Evolutionary conservation across 345 rosid genomes (phyloP), one percentile per base, ranked within the genome.

Genomic region (Camelina sativa): DNA sequence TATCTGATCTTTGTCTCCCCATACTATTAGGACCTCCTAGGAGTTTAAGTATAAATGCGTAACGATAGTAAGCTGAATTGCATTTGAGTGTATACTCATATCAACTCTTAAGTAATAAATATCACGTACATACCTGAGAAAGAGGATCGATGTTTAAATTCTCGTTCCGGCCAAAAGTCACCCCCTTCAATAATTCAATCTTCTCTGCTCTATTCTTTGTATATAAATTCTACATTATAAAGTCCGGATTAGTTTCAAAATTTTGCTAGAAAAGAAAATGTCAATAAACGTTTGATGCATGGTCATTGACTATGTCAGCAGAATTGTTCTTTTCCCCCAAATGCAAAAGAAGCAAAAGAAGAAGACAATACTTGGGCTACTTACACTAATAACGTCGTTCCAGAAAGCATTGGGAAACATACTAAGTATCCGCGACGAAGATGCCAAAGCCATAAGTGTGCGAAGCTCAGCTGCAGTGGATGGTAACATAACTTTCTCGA

Each of bases 1-100:
- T 68, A 94, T 85, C 62, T 84, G 85, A 81, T 91, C 97, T 20
- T 85, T 69, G 11, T 86, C 90, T 80, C 98, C 98, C 98, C 98
- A 94, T 0, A 94, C 55, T 41, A 94, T 15, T 62, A 91, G 56
- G 5, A 88, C 91, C 53, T 90, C 91, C 98, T 94, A 32, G n/a
- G 16, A 37, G 30, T 37, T 11, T 58, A 65, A 34, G 47, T 48
- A 16, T 3, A 56, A 65, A 9, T 7, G 15, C 11, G 1, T 15
- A 43, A 43, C n/a, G 10, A 17, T 51, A 61, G 22, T 53, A 17
- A 17, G 11, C 16, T 41, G 8, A 63, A 9, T 41, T 53, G 5
- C 34, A 38, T 37, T 25, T 50, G 30, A 43, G 6, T 57, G 6
- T 57, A 34, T 32, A 28, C 17, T 19, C 65, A 20, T 13, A 47